Evolutionary conservation across 805 yeast genomes (phyloP).

Genomic region (Spathaspora boniae): DNA sequence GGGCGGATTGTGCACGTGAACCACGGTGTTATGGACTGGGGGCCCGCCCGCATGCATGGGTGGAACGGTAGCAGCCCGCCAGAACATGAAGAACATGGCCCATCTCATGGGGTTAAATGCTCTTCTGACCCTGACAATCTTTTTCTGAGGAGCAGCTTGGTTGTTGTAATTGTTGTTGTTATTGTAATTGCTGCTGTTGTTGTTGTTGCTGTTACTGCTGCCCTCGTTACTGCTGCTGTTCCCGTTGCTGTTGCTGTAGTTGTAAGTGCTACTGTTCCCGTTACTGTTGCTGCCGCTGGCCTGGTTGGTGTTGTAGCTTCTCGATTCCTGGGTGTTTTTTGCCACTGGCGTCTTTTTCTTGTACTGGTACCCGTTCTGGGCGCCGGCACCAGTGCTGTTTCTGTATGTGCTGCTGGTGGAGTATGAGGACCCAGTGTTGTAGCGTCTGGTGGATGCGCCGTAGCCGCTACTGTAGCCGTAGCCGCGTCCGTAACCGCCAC

Average conservation of each 20-base stretch:
- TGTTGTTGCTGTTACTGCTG: slow-evolving; percentile 2
- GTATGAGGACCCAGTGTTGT: background rate
- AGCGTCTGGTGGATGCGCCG: background rate
- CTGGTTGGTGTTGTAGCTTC: background rate
- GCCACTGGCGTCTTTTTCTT: too few species aligned
- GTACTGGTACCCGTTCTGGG: too few species aligned
- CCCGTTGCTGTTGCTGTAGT: background rate
- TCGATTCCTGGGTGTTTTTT: too few species aligned
- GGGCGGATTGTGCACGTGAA: slow-evolving; percentile 6
- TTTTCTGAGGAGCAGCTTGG: slow-evolving; percentile 1
- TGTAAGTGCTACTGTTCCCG: background rate
- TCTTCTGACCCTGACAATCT: slow-evolving; percentile 7
- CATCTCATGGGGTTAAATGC: slow-evolving; percentile 4
- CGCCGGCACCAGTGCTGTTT: background rate
- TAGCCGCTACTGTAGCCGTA: background rate
- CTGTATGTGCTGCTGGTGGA: background rate
- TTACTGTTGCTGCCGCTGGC: slow-evolving; percentile 3
- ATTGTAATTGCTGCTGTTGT: slow-evolving; percentile 1
- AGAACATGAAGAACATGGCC: slow-evolving; percentile 8
- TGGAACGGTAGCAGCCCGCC: slow-evolving; percentile 3
- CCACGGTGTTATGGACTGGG: background rate
- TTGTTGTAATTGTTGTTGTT: slow-evolving; percentile 1
- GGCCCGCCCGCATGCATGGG: slow-evolving; percentile 2
- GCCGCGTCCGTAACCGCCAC: slow-evolving; percentile 5
- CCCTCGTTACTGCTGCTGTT: background rate